Conservation (phyloP, 306 rosid species). For the Fragaria nilgerrensis region DNA sequence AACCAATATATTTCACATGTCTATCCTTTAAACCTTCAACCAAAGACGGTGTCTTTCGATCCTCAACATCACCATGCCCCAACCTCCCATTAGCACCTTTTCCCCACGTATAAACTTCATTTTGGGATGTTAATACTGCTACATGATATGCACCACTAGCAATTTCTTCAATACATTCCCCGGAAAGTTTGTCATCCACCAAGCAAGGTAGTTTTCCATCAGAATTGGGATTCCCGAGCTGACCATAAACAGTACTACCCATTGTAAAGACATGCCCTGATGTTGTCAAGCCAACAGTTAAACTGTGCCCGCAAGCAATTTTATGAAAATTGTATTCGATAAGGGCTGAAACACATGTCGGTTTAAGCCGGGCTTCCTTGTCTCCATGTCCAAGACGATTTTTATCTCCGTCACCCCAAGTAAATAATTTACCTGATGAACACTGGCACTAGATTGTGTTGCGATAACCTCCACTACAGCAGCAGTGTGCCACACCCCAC, state of each 20-base stretch:
- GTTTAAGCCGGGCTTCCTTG: slow-evolving; percentile 85
- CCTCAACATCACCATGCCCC: slow-evolving; percentile 97
- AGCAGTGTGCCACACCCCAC: slow-evolving; percentile 99
- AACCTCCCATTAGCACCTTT: slow-evolving; percentile 99
- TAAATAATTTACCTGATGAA: slow-evolving; percentile 85
- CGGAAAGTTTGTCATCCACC: slow-evolving; percentile 73
- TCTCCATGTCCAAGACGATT: slow-evolving; percentile 97
- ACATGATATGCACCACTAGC: slow-evolving; percentile 98
- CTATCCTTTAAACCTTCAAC: slow-evolving; percentile 91
- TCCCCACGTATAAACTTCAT: slow-evolving; percentile 99
- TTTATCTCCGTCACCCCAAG: slow-evolving; percentile 99
- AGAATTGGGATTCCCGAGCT: slow-evolving; percentile 88
- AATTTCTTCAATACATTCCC: slow-evolving; percentile 74
- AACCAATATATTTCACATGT: slow-evolving; percentile 84
- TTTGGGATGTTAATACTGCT: slow-evolving; percentile 74
- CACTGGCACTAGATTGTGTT: slow-evolving; percentile 74
- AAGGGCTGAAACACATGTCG: slow-evolving; percentile 85
- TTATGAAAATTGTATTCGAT: slow-evolving; percentile 83
- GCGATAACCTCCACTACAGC: slow-evolving; percentile 92
- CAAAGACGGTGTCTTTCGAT: slow-evolving; percentile 78
- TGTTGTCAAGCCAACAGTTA: slow-evolving; percentile 85
- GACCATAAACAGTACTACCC: slow-evolving; percentile 99
- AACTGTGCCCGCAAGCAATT: slow-evolving; percentile 94
- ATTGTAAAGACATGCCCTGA: slow-evolving; percentile 81
- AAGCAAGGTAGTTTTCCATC: slow-evolving; percentile 86